phyloP scores from a whole-genome alignment of 2,329 filamentous ascomycete genomes.

The Gyromitra esculenta region DNA sequence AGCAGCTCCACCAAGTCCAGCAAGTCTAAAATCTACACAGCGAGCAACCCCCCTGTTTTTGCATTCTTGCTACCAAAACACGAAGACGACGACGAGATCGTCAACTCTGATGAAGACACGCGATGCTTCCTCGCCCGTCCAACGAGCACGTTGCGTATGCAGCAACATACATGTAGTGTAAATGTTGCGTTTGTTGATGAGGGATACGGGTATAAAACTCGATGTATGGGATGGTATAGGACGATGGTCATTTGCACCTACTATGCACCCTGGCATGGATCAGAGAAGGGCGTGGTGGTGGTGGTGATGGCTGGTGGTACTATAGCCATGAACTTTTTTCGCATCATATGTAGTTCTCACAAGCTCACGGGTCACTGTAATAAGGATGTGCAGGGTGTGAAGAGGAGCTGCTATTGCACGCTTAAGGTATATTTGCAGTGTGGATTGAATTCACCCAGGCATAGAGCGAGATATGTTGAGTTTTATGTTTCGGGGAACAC shows the following conservation, averaged over 20 bases:
- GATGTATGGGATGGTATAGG: background rate
- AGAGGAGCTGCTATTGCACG: background rate
- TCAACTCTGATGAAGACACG: background rate
- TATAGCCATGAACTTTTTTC: background rate
- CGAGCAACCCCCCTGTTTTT: background rate
- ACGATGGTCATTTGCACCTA: background rate
- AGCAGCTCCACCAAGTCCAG: background rate
- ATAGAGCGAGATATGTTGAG: conserved; percentile 1
- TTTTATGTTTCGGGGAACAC: conserved; percentile 5
- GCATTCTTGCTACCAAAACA: background rate
- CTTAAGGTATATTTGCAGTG: conserved; percentile 10
- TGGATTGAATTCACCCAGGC: background rate
- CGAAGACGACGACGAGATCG: background rate
- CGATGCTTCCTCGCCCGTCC: conserved; percentile 9
- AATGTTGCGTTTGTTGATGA: background rate
- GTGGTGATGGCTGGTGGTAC: background rate
- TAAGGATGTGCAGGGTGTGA: background rate
- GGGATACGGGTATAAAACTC: background rate
- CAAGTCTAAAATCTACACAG: background rate
- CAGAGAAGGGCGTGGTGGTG: background rate
- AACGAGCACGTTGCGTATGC: background rate
- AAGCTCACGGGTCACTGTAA: background rate
- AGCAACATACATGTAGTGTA: background rate
- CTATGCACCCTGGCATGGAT: background rate
- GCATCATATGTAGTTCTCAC: background rate